phyloP scores from a whole-genome alignment of 2,329 filamentous ascomycete genomes.

The Tetracladium maxilliforme region DNA sequence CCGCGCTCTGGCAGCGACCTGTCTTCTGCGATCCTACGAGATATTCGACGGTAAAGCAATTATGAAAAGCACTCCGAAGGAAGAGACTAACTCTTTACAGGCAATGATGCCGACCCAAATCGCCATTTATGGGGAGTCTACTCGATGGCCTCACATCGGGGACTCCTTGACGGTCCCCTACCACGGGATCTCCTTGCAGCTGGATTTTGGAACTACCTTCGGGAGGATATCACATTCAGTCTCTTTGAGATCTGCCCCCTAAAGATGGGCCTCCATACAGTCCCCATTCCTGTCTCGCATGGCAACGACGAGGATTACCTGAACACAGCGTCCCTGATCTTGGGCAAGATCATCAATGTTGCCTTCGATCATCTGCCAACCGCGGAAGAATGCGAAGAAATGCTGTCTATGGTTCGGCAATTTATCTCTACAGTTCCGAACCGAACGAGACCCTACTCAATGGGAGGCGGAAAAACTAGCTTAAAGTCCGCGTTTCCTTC shows the following conservation, averaged over 20 bases:
- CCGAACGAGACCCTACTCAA: slow-evolving; percentile 16
- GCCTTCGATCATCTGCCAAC: slow-evolving; percentile 11
- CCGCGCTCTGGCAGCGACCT: slow-evolving; percentile 27
- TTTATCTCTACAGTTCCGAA: slow-evolving; percentile 17
- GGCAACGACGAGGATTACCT: slow-evolving; percentile 17
- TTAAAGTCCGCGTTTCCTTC: slow-evolving; percentile 15
- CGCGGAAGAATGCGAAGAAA: slow-evolving; percentile 7
- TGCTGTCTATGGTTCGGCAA: slow-evolving; percentile 8
- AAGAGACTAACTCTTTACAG: too few species aligned
- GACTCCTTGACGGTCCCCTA: slow-evolving; percentile 7
- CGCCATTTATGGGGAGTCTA: slow-evolving; percentile 29
- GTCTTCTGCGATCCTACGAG: slow-evolving; percentile 31
- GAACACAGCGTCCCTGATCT: slow-evolving; percentile 24
- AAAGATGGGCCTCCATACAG: slow-evolving; percentile 20
- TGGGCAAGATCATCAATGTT: slow-evolving; percentile 26
- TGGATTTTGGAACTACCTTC: slow-evolving; percentile 34
- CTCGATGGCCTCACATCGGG: slow-evolving; percentile 20
- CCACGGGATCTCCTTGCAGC: slow-evolving; percentile 18
- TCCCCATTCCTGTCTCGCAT: slow-evolving; percentile 5
- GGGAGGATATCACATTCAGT: slow-evolving; percentile 38
- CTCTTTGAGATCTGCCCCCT: slow-evolving; percentile 24
- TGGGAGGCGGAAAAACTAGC: slow-evolving; percentile 4
- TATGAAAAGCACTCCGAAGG: too few species aligned
- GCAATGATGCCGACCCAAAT: slow-evolving; percentile 25
- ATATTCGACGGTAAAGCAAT: slow-evolving; percentile 22